Conservation (phyloP, 768 basidiomycete genomes). For the Tricholoma furcatifolium region DNA sequence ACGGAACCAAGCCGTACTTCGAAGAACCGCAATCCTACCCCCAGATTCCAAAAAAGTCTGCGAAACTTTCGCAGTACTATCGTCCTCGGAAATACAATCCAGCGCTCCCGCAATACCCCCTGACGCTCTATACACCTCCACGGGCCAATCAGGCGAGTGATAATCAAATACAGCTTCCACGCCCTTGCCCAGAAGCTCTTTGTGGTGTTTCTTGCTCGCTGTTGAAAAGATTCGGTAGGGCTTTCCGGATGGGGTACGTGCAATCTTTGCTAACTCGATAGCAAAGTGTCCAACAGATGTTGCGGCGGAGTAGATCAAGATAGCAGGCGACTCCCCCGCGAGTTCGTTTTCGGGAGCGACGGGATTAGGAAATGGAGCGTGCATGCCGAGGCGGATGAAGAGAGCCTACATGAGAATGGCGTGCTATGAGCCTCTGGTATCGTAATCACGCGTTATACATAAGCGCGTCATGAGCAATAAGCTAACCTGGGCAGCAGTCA, state of each 20-base stretch:
- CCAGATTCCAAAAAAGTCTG: constrained; percentile 25
- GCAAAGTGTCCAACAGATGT: constrained; percentile 33
- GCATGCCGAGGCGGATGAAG: constrained; percentile 29
- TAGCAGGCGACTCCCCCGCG: constrained; percentile 18
- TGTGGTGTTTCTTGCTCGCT: constrained; percentile 27
- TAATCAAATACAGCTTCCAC: constrained; percentile 33
- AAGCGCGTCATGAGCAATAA: neutral
- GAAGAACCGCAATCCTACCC: constrained; percentile 30
- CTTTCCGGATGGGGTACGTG: constrained; percentile 22
- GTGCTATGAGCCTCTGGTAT: neutral
- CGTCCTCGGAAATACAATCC: constrained; percentile 34
- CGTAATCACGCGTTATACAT: neutral
- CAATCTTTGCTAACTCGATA: constrained; percentile 24
- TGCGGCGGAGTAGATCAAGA: constrained; percentile 32
- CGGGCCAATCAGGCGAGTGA: constrained; percentile 27
- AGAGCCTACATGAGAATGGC: constrained; percentile 21
- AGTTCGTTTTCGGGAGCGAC: constrained; percentile 14
- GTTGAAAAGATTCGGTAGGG: constrained; percentile 30
- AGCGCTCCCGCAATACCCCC: constrained; percentile 29
- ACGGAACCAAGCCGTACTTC: constrained; percentile 24
- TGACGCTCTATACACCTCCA: constrained; percentile 24
- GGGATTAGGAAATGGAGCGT: constrained; percentile 27
- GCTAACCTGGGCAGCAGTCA: constrained; percentile 33
- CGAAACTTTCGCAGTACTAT: constrained; percentile 28
- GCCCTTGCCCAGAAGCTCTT: constrained; percentile 25